Evolutionary conservation across 2,329 filamentous ascomycete species (phyloP), one percentile per base, ranked within the genome.

Genomic region (Paecilomyces sp.): DNA sequence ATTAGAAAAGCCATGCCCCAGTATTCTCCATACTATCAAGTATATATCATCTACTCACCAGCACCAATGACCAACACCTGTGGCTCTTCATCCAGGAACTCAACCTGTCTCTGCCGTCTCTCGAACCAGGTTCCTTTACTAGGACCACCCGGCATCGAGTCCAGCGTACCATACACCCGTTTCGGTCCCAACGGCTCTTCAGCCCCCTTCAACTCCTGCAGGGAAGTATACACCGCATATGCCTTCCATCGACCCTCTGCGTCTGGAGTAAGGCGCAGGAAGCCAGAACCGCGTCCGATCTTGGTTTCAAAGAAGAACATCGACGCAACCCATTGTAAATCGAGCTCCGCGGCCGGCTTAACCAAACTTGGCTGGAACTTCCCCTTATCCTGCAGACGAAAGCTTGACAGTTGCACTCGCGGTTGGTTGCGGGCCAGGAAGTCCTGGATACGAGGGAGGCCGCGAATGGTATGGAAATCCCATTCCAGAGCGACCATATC

Each of bases 41-140:
- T 33, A 52, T 18, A 47, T 11, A 18, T 9, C 2, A 3, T 22
- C 22, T 22, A 47, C 66, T 56, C 62, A 74, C 75, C 73, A 56
- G 71, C 74, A 34, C 78, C 78, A 54, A 80, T 65, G 33, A 80
- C 71, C 47, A 80, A 58, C 1, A 77, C 74, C 9, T 67, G 68
- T 0, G 76, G 73, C 33, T 79, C 74, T 15, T 70, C 66, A 31
- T 74, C 69, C 8, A 70, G 55, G 41, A 73, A 75, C 3, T 74
- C 66, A 25, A 68, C 59, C 60, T 74, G 64, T 56, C 67, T 66
- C 56, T 68, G 61, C 33, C 70, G 67, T 54, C 70, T 65, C 58
- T 77, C 74, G 31, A 70, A 64, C 75, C 75, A 77, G 15, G 73
- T 77, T 12, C 71, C 73, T 13, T 66, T 61, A 3, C 63, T 64